A percentile compares a stretch with the other conserved stretches of the same genome.
These are phyloP conservation scores for Ambrosia hybrid DNA, from an alignment of 140 eudicot genomes.

Conservation along the genomic window DNA sequence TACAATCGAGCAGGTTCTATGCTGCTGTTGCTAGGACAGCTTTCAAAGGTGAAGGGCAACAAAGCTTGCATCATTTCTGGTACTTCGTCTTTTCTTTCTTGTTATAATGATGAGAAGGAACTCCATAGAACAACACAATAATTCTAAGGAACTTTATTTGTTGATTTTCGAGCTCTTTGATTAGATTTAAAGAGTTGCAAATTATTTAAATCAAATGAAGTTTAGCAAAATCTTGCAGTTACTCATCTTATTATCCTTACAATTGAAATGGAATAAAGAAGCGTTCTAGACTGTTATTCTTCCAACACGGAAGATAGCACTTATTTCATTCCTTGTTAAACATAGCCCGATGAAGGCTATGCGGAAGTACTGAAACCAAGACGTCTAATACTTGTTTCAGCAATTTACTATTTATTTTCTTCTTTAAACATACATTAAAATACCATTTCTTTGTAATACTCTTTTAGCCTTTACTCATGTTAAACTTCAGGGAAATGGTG, in stretches of 20 bases:
- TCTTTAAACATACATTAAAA: conserved; percentile 16
- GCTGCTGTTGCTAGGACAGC: conserved; percentile 95
- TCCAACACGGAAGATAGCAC: background rate
- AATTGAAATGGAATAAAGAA: background rate
- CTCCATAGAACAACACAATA: background rate
- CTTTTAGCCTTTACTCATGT: conserved; percentile 14
- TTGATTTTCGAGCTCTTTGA: conserved; percentile 1
- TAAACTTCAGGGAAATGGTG: conserved; percentile 92
- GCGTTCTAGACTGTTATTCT: background rate
- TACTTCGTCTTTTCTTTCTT: conserved; percentile 26
- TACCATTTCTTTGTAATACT: conserved; percentile 23
- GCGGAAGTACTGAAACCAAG: background rate
- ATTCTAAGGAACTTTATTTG: background rate
- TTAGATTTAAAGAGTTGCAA: background rate
- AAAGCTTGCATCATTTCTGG: conserved; percentile 99
- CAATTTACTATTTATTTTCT: background rate
- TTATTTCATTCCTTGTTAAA: background rate
- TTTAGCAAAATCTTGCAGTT: background rate
- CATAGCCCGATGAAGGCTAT: background rate
- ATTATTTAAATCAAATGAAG: conserved; percentile 12
- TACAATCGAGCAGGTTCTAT: conserved; percentile 64
- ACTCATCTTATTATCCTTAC: conserved; percentile 7
- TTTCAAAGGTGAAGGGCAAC: conserved; percentile 91
- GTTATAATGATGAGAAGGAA: conserved; percentile 1
- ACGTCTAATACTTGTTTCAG: too few species aligned